Evolutionary conservation across 768 basidiomycete species (phyloP).

Genomic region (Ramaria sp.): DNA sequence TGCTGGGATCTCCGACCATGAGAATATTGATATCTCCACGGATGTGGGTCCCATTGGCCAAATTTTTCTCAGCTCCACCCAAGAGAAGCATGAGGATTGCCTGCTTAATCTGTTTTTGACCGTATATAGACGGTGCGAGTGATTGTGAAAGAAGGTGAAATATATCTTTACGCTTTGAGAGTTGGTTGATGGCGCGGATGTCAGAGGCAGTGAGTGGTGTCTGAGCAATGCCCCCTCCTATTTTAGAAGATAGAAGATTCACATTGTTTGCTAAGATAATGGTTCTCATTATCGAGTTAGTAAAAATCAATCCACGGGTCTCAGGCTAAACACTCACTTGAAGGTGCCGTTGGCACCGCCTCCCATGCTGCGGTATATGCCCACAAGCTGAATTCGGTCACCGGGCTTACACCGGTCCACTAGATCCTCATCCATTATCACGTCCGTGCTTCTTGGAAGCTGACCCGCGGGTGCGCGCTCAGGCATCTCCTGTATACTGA

Average conservation of each 20-base stretch:
- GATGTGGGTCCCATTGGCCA: slow-evolving; percentile 95
- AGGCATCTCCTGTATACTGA: slow-evolving; percentile 99
- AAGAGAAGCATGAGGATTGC: slow-evolving; percentile 88
- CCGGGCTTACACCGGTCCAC: slow-evolving; percentile 98
- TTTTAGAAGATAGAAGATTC: slow-evolving; percentile 87
- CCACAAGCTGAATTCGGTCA: slow-evolving; percentile 93
- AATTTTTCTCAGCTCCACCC: slow-evolving; percentile 95
- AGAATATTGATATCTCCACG: slow-evolving; percentile 98
- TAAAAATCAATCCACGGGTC: slow-evolving; percentile 9
- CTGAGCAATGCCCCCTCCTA: slow-evolving; percentile 91
- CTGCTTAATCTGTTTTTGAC: slow-evolving; percentile 91
- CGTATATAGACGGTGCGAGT: slow-evolving; percentile 94
- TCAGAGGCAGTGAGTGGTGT: slow-evolving; percentile 86
- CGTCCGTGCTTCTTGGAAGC: slow-evolving; percentile 90
- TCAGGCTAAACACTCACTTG: slow-evolving; percentile 46
- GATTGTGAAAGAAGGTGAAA: slow-evolving; percentile 87
- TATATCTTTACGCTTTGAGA: slow-evolving; percentile 78
- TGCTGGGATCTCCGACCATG: slow-evolving; percentile 99
- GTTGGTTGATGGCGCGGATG: slow-evolving; percentile 91
- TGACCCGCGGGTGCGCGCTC: slow-evolving; percentile 97
- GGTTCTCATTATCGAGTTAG: slow-evolving; percentile 41
- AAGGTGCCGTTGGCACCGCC: slow-evolving; percentile 88
- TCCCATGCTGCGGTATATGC: slow-evolving; percentile 88
- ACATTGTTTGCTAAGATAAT: slow-evolving; percentile 92
- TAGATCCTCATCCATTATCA: slow-evolving; percentile 91